phyloP scores from a whole-genome alignment of 371 early-diverging fungal genomes.

The Zancudomyces culisetae region DNA sequence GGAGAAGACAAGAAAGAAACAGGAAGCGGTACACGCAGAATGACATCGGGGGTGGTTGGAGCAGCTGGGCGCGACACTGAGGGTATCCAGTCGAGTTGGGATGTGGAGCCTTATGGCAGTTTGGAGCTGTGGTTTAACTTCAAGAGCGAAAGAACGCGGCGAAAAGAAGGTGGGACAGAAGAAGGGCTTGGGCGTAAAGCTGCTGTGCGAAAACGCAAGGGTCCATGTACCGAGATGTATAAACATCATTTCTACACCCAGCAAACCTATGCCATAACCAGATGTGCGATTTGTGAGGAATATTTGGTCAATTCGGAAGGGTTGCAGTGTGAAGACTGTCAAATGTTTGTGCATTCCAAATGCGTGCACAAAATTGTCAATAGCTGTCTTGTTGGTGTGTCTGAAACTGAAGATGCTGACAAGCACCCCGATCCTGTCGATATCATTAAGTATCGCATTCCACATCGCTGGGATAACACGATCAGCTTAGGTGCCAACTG shows the following conservation, averaged over 20 bases:
- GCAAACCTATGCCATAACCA: constrained; percentile 78
- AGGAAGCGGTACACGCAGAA: background rate
- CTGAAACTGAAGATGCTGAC: constrained; percentile 19
- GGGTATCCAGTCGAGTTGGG: constrained; percentile 64
- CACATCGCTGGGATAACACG: constrained; percentile 70
- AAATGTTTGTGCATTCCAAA: constrained; percentile 78
- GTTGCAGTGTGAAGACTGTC: constrained; percentile 87
- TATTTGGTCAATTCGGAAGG: constrained; percentile 69
- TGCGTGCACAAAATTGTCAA: constrained; percentile 70
- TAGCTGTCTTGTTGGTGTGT: constrained; percentile 65
- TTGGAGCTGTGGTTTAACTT: constrained; percentile 59
- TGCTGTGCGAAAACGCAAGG: constrained; percentile 68
- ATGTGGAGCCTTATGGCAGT: constrained; percentile 82
- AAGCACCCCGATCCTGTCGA: constrained; percentile 18
- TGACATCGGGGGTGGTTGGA: constrained; percentile 3
- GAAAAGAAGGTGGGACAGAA: constrained; percentile 36
- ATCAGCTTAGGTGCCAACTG: constrained; percentile 66
- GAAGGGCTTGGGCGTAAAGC: constrained; percentile 63
- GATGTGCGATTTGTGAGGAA: constrained; percentile 82
- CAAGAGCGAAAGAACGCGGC: constrained; percentile 26
- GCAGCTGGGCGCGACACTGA: constrained; percentile 9
- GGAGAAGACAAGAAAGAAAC: constrained; percentile 12
- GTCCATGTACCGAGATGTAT: constrained; percentile 47
- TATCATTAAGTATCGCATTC: constrained; percentile 69
- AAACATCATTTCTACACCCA: constrained; percentile 76